These are phyloP conservation scores for Perilla frutescens DNA, from an alignment of 257 asterid genomes.

Conservation along the genomic window DNA sequence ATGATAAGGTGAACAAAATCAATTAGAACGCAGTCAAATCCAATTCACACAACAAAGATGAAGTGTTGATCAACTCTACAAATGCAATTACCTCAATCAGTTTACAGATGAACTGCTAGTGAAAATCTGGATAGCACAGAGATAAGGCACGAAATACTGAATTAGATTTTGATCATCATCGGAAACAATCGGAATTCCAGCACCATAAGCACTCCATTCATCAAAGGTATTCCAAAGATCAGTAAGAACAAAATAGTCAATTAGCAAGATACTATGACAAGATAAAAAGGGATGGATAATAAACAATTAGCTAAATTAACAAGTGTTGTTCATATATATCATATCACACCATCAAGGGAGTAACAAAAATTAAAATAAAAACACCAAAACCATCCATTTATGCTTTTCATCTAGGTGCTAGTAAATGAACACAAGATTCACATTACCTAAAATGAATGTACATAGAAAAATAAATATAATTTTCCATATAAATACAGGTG, in stretches of 20 bases:
- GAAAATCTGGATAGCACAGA: slow-evolving; percentile 95
- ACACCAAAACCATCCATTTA: too few species aligned
- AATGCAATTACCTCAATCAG: slow-evolving; percentile 62
- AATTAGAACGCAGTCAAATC: background rate
- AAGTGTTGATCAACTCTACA: background rate
- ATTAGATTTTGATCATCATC: slow-evolving; percentile 69
- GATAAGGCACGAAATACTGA: slow-evolving; percentile 92
- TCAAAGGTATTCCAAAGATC: slow-evolving; percentile 89
- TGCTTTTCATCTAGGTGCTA: too few species aligned
- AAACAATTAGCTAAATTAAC: too few species aligned
- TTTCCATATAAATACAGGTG: too few species aligned
- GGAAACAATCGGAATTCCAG: slow-evolving; percentile 78
- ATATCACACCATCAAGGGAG: too few species aligned
- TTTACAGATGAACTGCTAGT: slow-evolving; percentile 73
- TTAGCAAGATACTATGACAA: too few species aligned
- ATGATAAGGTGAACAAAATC: background rate
- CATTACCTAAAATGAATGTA: too few species aligned
- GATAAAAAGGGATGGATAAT: too few species aligned
- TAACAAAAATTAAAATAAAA: too few species aligned
- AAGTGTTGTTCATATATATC: too few species aligned
- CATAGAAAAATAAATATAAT: too few species aligned
- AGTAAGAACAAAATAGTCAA: slow-evolving; percentile 76
- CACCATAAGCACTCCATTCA: slow-evolving; percentile 97
- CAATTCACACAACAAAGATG: background rate
- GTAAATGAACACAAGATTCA: too few species aligned